Evolutionary conservation across 2,329 filamentous ascomycete genomes (phyloP), one percentile per base, ranked within the genome.

Genomic region (Lachnellula suecica): DNA sequence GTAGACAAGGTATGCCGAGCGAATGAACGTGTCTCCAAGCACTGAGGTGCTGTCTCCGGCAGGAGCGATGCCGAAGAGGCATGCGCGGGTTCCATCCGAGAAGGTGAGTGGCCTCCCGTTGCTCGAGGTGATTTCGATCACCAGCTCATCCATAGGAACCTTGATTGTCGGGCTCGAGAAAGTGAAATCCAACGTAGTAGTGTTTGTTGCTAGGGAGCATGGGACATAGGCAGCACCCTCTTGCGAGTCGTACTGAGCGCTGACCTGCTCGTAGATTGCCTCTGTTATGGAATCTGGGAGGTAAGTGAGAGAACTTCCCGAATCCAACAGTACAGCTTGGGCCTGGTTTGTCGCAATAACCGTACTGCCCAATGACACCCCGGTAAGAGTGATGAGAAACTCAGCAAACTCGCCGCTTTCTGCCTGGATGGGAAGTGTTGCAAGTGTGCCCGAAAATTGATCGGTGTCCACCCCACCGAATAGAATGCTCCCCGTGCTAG

Each of bases 1-100:
- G 66, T 88, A 91, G 10, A 91, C 87, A 13, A 89, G 79, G 60
- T 91, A 91, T 0, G 87, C 87, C 31, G 84, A 87, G 44, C 88
- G 77, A 49, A 91, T 73, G 67, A 91, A 91, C 0, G 87, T 88
- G 65, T 91, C 88, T 15, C 88, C 88, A 24, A 91, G 72, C 2
- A 89, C 81, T 40, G 79, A 77, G n/a, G 79, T 78, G 25, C 77
- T 74, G 1, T 68, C 59, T 2, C 76, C 77, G 1, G 83, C 77
- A 1, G 84, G 82, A 2, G 80, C 75, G 56, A 91, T 79, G 51
- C 86, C 87, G 62, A 90, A 88, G 31, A 85, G 73, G 59, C 87
- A 91, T 8, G 83, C 80, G 1, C 72, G 61, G 9, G 71, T 71
- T 51, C 80, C 81, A 59, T 85, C 73, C 20, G 68, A 64, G 63